A percentile compares a stretch with the other conserved stretches of the same genome.
Conservation (phyloP, 2,329 filamentous ascomycete genomes). For the Emmonsiellopsis sp. region DNA sequence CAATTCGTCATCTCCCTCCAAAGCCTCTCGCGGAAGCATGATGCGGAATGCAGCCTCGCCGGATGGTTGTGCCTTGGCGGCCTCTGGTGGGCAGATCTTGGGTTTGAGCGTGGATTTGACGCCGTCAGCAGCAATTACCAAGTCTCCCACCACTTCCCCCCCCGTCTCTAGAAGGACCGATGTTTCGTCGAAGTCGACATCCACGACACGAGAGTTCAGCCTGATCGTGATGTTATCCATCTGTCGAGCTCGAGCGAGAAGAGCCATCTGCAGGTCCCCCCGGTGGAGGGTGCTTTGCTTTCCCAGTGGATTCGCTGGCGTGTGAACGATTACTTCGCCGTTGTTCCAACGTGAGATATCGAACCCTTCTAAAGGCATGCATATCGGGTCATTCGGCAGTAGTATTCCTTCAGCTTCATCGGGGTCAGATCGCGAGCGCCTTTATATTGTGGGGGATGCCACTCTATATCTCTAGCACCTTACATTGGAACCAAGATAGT, state of each 20-base stretch:
- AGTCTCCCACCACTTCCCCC: conserved; percentile 43
- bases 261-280: conserved; percentile 57
- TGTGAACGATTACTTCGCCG: background rate
- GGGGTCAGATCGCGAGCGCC: background rate
- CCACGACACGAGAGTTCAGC: conserved; percentile 47
- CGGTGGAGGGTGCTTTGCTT: conserved; percentile 69
- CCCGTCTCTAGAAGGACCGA: conserved; percentile 52
- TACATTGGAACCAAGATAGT: conserved; percentile 61
- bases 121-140: conserved; percentile 47
- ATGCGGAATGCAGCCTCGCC: conserved; percentile 48
- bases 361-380: background rate
- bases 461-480: conserved; percentile 51
- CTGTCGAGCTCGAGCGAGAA: conserved; percentile 56
- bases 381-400: conserved; percentile 30
- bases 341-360: background rate
- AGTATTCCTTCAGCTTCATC: background rate
- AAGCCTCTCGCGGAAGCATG: conserved; percentile 39
- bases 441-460: too few relatives aligned
- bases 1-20: conserved; percentile 43
- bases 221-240: conserved; percentile 61
- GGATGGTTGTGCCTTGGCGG: conserved; percentile 39
- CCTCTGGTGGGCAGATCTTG: conserved; percentile 8
- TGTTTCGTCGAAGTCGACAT: conserved; percentile 52
- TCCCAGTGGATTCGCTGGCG: conserved; percentile 59
- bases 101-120: conserved; percentile 37